Evolutionary conservation across 345 rosid species (phyloP).

Genomic region (Diplotaxis tenuifolia): DNA sequence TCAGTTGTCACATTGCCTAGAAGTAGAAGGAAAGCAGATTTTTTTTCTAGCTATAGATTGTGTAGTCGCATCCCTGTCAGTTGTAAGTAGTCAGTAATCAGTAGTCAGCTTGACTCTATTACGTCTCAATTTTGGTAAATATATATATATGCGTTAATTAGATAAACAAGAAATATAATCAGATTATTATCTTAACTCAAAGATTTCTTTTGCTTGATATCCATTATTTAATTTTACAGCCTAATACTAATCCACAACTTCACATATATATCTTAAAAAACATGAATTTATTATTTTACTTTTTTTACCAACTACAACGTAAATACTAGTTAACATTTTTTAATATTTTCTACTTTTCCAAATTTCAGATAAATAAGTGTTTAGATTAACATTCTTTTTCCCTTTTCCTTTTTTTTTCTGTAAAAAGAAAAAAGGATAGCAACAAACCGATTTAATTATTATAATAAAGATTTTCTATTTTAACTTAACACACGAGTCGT

Average conservation of each 20-base stretch:
- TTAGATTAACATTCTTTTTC: neutral
- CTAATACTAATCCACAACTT: no score
- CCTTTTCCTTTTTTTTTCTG: neutral
- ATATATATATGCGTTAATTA: no score
- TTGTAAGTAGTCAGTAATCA: no score
- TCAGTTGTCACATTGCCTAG: no score
- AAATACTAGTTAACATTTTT: neutral
- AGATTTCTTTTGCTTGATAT: no score
- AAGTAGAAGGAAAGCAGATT: no score
- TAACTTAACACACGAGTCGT: neutral
- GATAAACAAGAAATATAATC: neutral
- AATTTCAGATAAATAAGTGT: neutral
- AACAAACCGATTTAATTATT: neutral
- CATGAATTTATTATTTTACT: neutral
- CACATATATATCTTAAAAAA: neutral
- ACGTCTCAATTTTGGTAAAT: no score
- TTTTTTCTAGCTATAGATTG: no score
- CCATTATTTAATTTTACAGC: no score
- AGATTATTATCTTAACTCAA: neutral
- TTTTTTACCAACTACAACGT: neutral
- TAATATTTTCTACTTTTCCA: neutral
- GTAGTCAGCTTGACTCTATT: no score
- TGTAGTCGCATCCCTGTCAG: no score
- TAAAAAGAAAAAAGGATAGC: neutral
- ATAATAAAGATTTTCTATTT: neutral